These are phyloP conservation scores for Shiraia sp. DNA, from an alignment of 2,329 filamentous ascomycete genomes.

Conservation along the genomic window DNA sequence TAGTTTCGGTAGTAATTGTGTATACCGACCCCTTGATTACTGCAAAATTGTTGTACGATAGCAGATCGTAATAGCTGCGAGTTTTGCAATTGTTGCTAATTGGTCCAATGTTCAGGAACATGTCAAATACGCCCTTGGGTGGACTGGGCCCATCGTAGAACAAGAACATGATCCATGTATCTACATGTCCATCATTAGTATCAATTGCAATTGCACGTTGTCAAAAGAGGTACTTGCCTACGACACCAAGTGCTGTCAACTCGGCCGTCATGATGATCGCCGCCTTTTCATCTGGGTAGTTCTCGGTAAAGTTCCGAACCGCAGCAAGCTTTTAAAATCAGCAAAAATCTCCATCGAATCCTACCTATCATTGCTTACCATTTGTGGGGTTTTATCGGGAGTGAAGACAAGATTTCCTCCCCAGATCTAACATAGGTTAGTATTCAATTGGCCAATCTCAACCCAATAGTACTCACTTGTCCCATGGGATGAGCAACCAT, in stretches of 20 bases:
- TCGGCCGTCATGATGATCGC: constrained; percentile 63
- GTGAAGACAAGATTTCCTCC: constrained; percentile 51
- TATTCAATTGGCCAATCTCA: background rate
- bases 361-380: too few relatives aligned
- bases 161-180: too few relatives aligned
- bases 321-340: too few relatives aligned
- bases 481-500: constrained; percentile 29
- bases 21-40: constrained; percentile 34
- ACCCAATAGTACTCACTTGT: constrained; percentile 29
- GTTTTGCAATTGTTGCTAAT: constrained; percentile 52
- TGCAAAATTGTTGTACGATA: constrained; percentile 50
- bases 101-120: constrained; percentile 56
- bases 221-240: constrained; percentile 62
- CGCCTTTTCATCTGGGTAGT: constrained; percentile 64
- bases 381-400: constrained; percentile 41
- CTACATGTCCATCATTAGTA: too few relatives aligned
- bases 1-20: constrained; percentile 35
- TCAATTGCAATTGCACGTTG: too few relatives aligned
- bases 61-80: constrained; percentile 52
- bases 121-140: constrained; percentile 58
- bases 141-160: constrained; percentile 64
- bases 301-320: constrained; percentile 58
- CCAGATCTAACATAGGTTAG: constrained; percentile 43
- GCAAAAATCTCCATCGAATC: too few relatives aligned
- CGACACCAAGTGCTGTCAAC: constrained; percentile 47